phyloP scores from a whole-genome alignment of 176 grass and related monocot genomes.

The Cenchrus purpureus region DNA sequence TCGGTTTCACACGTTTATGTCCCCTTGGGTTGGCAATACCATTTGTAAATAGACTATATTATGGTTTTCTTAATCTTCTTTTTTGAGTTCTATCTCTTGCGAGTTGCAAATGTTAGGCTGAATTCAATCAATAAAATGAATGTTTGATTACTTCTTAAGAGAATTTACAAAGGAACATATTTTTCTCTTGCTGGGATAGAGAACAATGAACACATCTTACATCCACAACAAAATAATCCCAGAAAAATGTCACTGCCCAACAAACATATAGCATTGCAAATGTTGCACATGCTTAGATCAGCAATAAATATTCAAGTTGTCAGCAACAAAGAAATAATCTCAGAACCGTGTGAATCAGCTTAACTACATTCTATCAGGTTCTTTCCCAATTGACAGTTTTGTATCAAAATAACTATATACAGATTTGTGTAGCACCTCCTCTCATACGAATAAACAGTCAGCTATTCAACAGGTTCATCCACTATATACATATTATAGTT shows the following conservation, averaged over 20 bases:
- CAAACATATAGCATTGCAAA: background rate
- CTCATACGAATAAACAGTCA: background rate
- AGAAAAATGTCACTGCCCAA: background rate
- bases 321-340: background rate
- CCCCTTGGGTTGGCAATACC: background rate
- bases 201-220: background rate
- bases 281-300: background rate
- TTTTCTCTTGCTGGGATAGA: too few relatives aligned
- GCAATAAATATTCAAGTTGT: background rate
- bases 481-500: background rate
- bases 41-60: background rate
- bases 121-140: background rate
- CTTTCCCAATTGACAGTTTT: background rate
- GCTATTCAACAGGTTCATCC: background rate
- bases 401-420: too few relatives aligned
- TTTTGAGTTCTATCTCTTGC: background rate
- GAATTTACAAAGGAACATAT: background rate
- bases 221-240: background rate
- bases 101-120: background rate
- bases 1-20: background rate
- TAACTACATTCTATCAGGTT: background rate
- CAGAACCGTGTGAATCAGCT: background rate
- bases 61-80: background rate
- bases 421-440: too few relatives aligned
- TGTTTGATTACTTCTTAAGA: background rate